Evolutionary conservation across 371 early-diverging fungal species (phyloP).

Genomic region (Lichtheimia ramosa): DNA sequence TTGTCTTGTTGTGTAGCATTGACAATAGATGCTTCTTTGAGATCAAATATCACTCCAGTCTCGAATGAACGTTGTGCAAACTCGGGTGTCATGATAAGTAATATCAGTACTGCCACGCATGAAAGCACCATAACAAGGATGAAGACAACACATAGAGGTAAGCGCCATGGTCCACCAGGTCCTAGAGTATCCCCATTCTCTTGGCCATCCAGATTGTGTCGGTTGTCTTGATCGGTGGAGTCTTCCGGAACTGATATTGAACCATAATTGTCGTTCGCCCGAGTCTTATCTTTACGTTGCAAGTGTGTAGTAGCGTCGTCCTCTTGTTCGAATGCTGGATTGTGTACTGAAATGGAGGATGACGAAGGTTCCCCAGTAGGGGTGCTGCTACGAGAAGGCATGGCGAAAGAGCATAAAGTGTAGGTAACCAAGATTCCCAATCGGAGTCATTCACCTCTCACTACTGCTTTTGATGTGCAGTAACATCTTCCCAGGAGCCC

Average conservation of each 20-base stretch:
- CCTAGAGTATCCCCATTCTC: neutral
- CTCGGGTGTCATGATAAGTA: constrained; percentile 40
- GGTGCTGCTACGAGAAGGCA: neutral
- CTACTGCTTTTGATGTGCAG: too few species aligned
- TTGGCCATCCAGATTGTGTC: neutral
- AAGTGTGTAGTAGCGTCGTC: neutral
- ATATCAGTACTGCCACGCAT: constrained; percentile 7
- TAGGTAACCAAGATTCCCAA: too few species aligned
- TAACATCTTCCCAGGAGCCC: too few species aligned
- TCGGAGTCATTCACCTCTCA: too few species aligned
- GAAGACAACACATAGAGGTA: constrained; percentile 13
- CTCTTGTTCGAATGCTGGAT: too few species aligned
- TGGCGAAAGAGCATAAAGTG: too few species aligned
- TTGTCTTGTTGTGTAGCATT: constrained; percentile 25
- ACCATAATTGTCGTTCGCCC: constrained; percentile 6
- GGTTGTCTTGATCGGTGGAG: neutral
- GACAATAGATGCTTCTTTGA: constrained; percentile 37
- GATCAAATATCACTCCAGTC: constrained; percentile 27
- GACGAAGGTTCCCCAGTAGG: constrained; percentile 7
- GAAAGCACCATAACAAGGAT: constrained; percentile 15
- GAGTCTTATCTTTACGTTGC: constrained; percentile 9
- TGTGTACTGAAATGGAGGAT: constrained; percentile 1
- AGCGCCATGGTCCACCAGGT: constrained; percentile 8
- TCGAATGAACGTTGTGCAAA: constrained; percentile 45
- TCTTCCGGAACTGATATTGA: neutral